Conservation (phyloP, 345 rosid genomes). For the Lepidium aucheri region DNA sequence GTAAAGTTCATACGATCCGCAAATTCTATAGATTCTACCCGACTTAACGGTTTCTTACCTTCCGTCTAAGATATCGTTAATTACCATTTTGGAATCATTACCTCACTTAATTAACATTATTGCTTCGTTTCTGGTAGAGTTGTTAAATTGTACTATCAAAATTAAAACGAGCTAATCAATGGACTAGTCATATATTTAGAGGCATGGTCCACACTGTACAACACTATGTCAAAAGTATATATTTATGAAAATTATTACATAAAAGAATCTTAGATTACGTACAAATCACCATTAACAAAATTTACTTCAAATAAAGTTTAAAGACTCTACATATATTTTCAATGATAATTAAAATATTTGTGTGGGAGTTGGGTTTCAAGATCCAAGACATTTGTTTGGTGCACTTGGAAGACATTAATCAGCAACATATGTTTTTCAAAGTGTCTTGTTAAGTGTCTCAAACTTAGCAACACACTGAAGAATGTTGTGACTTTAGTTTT, state of each 20-base stretch:
- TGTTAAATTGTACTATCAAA: background rate
- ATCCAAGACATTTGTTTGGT: background rate
- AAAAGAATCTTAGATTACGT: no score
- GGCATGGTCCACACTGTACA: conserved; percentile 6
- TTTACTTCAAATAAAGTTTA: background rate
- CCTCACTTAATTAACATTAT: background rate
- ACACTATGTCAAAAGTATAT: background rate
- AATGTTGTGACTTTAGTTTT: no score
- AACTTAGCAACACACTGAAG: no score
- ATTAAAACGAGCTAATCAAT: background rate
- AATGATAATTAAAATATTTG: background rate
- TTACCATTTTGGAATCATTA: background rate
- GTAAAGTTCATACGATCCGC: background rate
- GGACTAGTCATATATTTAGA: background rate
- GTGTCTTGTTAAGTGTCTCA: no score
- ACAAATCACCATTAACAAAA: background rate
- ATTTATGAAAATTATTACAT: no score
- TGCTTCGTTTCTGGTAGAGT: background rate
- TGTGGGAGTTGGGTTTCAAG: background rate
- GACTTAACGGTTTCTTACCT: background rate
- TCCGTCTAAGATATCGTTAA: background rate
- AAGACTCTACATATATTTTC: no score
- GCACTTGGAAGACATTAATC: background rate
- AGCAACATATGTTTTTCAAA: no score
- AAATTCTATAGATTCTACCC: background rate